These are phyloP conservation scores for Trametes coccinea DNA, from an alignment of 768 basidiomycete species.

Conservation along the genomic window DNA sequence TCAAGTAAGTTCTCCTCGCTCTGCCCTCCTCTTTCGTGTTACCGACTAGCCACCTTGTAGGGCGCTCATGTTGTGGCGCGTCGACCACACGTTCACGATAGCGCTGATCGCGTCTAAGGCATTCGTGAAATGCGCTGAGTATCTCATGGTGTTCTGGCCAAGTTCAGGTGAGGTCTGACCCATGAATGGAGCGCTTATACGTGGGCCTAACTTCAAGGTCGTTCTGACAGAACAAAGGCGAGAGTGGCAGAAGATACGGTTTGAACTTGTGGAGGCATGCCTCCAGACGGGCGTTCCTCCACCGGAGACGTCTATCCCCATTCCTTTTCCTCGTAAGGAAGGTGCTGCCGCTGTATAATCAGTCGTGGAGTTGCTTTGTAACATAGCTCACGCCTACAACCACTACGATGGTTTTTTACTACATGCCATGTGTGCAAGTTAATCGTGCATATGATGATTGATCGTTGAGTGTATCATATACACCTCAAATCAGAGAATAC, in stretches of 20 bases:
- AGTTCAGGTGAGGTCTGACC: constrained; percentile 46
- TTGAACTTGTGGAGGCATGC: constrained; percentile 48
- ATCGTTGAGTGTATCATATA: no score
- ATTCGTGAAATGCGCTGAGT: constrained; percentile 58
- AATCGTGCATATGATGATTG: no score
- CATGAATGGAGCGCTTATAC: not conserved
- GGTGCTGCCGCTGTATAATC: not conserved
- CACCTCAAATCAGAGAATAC: no score
- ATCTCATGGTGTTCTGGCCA: constrained; percentile 62
- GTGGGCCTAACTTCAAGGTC: not conserved
- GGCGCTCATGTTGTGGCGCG: constrained; percentile 58
- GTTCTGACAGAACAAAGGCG: constrained; percentile 49
- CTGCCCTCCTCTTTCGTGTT: not conserved
- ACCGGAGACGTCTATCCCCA: constrained; percentile 28
- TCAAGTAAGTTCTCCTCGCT: constrained; percentile 39
- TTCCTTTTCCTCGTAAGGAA: not conserved
- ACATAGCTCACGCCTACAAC: no score
- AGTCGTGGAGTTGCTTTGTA: no score
- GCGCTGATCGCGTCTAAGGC: constrained; percentile 63
- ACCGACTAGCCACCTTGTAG: constrained; percentile 31
- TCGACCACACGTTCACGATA: constrained; percentile 54
- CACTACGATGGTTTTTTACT: not conserved
- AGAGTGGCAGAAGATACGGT: constrained; percentile 49
- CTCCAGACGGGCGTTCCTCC: constrained; percentile 44
- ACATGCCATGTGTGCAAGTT: no score